phyloP scores from a whole-genome alignment of 1,284 basidiomycete species.

The Xerocomus tenax region DNA sequence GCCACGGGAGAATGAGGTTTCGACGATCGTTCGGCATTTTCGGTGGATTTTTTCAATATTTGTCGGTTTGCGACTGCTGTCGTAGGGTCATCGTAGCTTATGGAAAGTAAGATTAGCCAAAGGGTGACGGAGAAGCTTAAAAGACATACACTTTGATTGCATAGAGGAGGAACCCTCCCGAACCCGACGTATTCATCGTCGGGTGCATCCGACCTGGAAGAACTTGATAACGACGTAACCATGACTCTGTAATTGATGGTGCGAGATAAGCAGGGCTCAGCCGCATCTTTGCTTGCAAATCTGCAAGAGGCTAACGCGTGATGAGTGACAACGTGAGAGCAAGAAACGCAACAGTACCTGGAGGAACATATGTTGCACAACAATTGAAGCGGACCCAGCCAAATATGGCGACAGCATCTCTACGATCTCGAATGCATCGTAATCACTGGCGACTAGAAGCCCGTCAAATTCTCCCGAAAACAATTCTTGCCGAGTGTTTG shows the following conservation, averaged over 20 bases:
- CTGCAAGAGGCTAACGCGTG: slow-evolving; percentile 52
- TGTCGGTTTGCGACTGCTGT: slow-evolving; percentile 38
- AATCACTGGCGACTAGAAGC: slow-evolving; percentile 78
- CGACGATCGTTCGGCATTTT: background rate
- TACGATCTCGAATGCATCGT: slow-evolving; percentile 80
- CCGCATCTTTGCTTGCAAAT: slow-evolving; percentile 69
- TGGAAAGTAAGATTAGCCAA: slow-evolving; percentile 11
- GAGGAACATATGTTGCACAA: slow-evolving; percentile 77
- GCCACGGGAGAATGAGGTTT: slow-evolving; percentile 12
- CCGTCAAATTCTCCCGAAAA: slow-evolving; percentile 84
- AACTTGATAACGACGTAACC: slow-evolving; percentile 87
- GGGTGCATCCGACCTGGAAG: slow-evolving; percentile 95
- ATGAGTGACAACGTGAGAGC: background rate
- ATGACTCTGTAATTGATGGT: slow-evolving; percentile 79
- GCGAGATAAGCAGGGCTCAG: slow-evolving; percentile 63
- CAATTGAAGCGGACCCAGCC: slow-evolving; percentile 77
- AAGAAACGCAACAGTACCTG: slow-evolving; percentile 43
- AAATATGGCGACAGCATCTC: slow-evolving; percentile 70
- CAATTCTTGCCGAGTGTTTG: slow-evolving; percentile 67
- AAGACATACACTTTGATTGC: slow-evolving; percentile 72
- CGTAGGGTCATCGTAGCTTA: slow-evolving; percentile 65
- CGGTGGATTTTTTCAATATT: slow-evolving; percentile 21
- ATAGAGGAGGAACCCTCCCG: slow-evolving; percentile 83
- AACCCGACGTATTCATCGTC: slow-evolving; percentile 84
- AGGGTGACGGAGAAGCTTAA: background rate